phyloP scores from a whole-genome alignment of 768 basidiomycete genomes.

The Naganishia friedmannii region DNA sequence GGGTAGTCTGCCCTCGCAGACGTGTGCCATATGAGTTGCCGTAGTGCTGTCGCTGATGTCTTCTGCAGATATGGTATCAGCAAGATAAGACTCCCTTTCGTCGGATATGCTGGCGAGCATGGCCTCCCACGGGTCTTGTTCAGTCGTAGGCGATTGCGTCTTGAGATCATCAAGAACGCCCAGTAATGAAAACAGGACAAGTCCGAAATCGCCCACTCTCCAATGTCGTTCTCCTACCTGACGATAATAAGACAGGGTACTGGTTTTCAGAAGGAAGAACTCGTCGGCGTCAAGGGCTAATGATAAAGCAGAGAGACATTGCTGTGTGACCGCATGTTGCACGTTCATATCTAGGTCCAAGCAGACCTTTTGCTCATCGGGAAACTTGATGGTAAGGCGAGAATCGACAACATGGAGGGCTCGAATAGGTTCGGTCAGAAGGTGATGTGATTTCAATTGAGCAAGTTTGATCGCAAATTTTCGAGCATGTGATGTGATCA shows the following conservation, averaged over 20 bases:
- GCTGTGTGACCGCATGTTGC: conserved; percentile 4
- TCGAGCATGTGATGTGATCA: conserved; percentile 36
- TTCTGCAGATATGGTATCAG: background rate
- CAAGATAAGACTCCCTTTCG: background rate
- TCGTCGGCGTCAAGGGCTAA: background rate
- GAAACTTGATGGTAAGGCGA: background rate
- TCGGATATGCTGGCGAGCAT: background rate
- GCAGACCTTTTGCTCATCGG: background rate
- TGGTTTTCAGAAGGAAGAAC: background rate
- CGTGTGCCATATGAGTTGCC: background rate
- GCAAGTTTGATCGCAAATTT: conserved; percentile 25
- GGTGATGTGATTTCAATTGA: background rate
- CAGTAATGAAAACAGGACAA: conserved; percentile 11
- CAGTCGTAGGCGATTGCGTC: background rate
- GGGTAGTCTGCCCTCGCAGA: background rate
- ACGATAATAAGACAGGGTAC: conserved; percentile 16
- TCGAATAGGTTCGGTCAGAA: background rate
- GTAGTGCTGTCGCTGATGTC: background rate
- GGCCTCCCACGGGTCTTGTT: conserved; percentile 2
- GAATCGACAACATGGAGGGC: background rate
- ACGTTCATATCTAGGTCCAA: conserved; percentile 23
- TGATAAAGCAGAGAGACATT: conserved; percentile 18
- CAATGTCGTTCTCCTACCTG: conserved; percentile 23
- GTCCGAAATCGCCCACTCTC: background rate
- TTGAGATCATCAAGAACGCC: conserved; percentile 1